A percentile compares a stretch with the other conserved stretches of the same genome.
Evolutionary conservation across 2,329 filamentous ascomycete species (phyloP).

Genomic region (Botryosphaeria dothidea): DNA sequence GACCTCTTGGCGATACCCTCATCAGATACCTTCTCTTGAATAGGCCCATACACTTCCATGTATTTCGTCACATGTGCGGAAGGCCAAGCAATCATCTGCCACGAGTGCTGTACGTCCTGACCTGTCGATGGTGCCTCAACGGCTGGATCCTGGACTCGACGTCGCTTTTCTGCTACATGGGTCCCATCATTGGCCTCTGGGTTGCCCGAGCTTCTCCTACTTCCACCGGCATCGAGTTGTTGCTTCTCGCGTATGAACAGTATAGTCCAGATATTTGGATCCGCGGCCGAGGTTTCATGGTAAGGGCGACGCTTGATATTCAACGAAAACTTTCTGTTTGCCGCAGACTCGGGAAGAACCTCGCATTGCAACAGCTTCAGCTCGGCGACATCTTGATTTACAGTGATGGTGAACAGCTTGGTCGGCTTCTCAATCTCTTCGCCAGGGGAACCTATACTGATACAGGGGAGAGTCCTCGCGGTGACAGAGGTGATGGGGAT

Average conservation of each 20-base stretch:
- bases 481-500: neutral
- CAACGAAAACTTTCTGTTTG: neutral
- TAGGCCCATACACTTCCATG: neutral
- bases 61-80: neutral
- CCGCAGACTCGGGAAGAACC: neutral
- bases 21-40: neutral
- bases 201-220: neutral
- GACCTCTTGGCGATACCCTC: neutral
- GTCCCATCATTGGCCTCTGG: no score
- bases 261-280: neutral
- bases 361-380: neutral
- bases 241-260: neutral
- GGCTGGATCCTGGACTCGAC: neutral
- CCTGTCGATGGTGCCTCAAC: neutral
- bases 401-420: neutral
- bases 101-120: neutral
- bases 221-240: neutral
- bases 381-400: neutral
- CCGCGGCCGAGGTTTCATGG: neutral
- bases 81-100: constrained; percentile 6
- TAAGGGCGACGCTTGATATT: neutral
- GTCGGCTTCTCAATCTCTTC: neutral
- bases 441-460: neutral
- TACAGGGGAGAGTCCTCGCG: neutral
- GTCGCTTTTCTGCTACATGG: neutral